phyloP scores from a whole-genome alignment of 176 grass and related monocot species.

The Eleusine coracana region DNA sequence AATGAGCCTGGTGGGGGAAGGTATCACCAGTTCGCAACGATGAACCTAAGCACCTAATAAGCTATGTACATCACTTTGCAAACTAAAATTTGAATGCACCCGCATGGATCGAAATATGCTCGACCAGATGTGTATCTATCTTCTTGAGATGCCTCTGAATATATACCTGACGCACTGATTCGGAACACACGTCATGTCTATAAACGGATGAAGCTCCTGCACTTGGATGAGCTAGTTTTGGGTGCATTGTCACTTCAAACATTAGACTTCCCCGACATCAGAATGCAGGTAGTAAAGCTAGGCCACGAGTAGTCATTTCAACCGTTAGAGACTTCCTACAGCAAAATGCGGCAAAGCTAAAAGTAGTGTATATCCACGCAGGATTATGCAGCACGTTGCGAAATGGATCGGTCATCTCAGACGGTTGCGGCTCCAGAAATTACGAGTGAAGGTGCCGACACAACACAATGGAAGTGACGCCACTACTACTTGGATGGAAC shows the following conservation, averaged over 20 bases:
- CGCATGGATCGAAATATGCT: too few relatives aligned
- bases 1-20: too few relatives aligned
- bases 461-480: neutral
- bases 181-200: neutral
- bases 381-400: neutral
- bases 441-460: neutral
- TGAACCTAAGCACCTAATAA: too few relatives aligned
- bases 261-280: neutral
- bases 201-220: slow-evolving; percentile 11
- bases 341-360: neutral
- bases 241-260: neutral
- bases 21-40: too few relatives aligned
- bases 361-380: too few relatives aligned
- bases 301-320: neutral
- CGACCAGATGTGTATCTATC: neutral
- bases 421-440: neutral
- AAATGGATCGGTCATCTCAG: neutral
- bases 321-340: neutral
- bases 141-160: slow-evolving; percentile 24
- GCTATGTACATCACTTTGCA: too few relatives aligned
- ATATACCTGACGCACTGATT: slow-evolving; percentile 8
- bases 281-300: neutral
- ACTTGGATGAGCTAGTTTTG: neutral
- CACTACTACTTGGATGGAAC: neutral
- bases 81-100: too few relatives aligned